Evolutionary conservation across 2,329 filamentous ascomycete species (phyloP).

Genomic region (Fusarium mundagurra): DNA sequence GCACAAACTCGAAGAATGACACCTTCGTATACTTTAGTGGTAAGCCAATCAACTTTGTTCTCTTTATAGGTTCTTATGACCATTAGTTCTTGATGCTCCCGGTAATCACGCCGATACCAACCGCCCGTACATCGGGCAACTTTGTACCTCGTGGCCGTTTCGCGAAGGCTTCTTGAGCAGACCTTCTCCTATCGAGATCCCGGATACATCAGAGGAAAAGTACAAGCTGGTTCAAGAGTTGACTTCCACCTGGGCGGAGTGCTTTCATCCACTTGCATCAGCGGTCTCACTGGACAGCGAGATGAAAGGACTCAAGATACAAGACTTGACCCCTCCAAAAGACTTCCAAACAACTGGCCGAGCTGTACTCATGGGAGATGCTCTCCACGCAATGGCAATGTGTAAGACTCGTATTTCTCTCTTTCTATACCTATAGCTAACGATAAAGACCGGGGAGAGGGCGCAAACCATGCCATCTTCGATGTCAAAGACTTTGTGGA

Average conservation of each 20-base stretch:
- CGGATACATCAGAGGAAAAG: conserved; percentile 51
- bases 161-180: conserved; percentile 48
- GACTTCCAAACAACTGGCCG: conserved; percentile 51
- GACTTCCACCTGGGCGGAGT: conserved; percentile 59
- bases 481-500: conserved; percentile 59
- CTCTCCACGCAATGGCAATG: conserved; percentile 68
- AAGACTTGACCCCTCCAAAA: conserved; percentile 58
- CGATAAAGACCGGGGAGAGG: conserved; percentile 62
- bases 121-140: conserved; percentile 56
- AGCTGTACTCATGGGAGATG: conserved; percentile 62
- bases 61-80: accelerated
- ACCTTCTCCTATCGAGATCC: conserved; percentile 50
- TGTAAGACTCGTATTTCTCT: conserved; percentile 52
- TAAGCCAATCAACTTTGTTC: conserved; percentile 36
- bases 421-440: accelerated
- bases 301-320: conserved; percentile 56
- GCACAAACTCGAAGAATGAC: conserved; percentile 60
- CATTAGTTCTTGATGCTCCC: conserved; percentile 59
- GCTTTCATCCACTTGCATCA: conserved; percentile 56
- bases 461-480: conserved; percentile 65
- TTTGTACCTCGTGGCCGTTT: conserved; percentile 63
- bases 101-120: conserved; percentile 49
- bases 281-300: conserved; percentile 54
- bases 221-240: conserved; percentile 55
- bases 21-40: conserved; percentile 64